These are phyloP conservation scores for Starmera amethionina DNA, from an alignment of 805 yeast genomes.

Conservation along the genomic window DNA sequence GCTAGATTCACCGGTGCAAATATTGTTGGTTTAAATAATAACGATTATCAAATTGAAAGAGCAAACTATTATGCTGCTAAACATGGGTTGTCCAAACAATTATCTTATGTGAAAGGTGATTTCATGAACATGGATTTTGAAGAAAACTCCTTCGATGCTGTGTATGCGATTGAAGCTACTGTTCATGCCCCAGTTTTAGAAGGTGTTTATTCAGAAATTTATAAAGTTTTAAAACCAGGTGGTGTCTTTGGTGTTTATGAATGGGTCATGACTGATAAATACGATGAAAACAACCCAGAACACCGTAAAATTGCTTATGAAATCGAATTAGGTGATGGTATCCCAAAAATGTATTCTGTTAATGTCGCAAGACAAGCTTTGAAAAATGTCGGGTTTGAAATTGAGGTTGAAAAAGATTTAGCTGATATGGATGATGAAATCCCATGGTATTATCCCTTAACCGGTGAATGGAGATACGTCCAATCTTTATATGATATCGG, in stretches of 20 bases:
- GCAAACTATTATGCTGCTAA: slow-evolving; percentile 73
- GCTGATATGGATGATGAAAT: slow-evolving; percentile 75
- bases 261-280: slow-evolving; percentile 96
- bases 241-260: slow-evolving; percentile 97
- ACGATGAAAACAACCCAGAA: slow-evolving; percentile 77
- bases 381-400: slow-evolving; percentile 76
- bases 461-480: slow-evolving; percentile 87
- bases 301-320: slow-evolving; percentile 95
- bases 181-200: slow-evolving; percentile 95
- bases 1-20: slow-evolving; percentile 81
- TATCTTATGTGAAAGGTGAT: slow-evolving; percentile 90
- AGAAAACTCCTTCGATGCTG: slow-evolving; percentile 86
- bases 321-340: slow-evolving; percentile 97
- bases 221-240: slow-evolving; percentile 94
- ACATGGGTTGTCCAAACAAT: slow-evolving; percentile 57
- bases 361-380: slow-evolving; percentile 85
- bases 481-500: slow-evolving; percentile 70
- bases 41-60: slow-evolving; percentile 92
- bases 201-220: slow-evolving; percentile 92
- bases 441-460: slow-evolving; percentile 97
- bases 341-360: slow-evolving; percentile 88
- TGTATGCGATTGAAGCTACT: slow-evolving; percentile 97
- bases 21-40: slow-evolving; percentile 88
- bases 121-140: slow-evolving; percentile 98
- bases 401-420: slow-evolving; percentile 67